These are phyloP conservation scores for Naganishia vaughanmartiniae DNA, from an alignment of 768 basidiomycete species.

Conservation along the genomic window DNA sequence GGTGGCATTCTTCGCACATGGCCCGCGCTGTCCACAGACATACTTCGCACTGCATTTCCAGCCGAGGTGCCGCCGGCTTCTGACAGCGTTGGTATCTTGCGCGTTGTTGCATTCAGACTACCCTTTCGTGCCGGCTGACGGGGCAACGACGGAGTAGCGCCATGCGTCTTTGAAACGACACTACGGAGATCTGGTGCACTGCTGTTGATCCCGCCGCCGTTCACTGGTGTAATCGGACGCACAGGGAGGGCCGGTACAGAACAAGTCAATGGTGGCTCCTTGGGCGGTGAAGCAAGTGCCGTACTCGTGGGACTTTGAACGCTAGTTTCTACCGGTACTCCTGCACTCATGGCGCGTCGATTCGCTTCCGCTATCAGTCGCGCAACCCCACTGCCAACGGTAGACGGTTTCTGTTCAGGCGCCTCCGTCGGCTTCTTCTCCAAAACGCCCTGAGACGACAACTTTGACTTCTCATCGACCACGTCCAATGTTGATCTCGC, in stretches of 20 bases:
- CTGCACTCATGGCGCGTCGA: constrained; percentile 1
- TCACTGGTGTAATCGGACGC: too few relatives aligned
- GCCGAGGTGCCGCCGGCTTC: neutral
- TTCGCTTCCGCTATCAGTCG: constrained; percentile 18
- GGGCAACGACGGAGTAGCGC: neutral
- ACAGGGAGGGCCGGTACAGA: constrained; percentile 5
- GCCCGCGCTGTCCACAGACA: neutral
- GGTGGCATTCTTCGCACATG: constrained; percentile 14
- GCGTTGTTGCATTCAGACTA: neutral
- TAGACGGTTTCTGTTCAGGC: neutral
- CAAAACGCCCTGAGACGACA: neutral
- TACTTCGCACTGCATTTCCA: neutral
- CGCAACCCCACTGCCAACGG: constrained; percentile 4
- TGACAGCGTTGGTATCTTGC: neutral
- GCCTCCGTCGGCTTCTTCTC: neutral
- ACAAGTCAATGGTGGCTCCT: neutral
- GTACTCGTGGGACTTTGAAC: neutral
- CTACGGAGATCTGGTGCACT: neutral
- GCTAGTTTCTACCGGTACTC: neutral
- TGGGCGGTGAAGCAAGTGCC: neutral
- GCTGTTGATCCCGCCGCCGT: neutral
- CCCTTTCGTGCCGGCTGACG: constrained; percentile 10
- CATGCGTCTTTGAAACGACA: neutral
- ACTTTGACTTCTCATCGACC: constrained; percentile 4
- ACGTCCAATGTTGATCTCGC: constrained; percentile 1